These are phyloP conservation scores for Penicillium turbatum DNA, from an alignment of 495 filamentous ascomycete genomes.

Conservation along the genomic window DNA sequence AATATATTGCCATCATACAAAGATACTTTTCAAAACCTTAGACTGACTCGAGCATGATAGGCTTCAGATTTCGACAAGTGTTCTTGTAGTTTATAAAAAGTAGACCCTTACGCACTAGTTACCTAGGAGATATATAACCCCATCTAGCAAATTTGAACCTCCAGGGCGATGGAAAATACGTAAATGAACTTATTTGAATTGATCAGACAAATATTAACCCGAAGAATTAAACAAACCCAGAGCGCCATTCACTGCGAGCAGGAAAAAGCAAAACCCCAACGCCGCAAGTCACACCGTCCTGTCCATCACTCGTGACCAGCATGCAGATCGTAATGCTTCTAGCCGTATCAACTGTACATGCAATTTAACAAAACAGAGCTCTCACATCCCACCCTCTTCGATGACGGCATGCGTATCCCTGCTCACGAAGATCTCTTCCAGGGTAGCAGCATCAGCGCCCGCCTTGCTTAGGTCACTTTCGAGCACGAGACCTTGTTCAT, in stretches of 20 bases:
- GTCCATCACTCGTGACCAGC: constrained; percentile 23
- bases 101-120: no score
- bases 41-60: no score
- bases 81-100: no score
- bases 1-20: constrained; percentile 2
- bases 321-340: constrained; percentile 13
- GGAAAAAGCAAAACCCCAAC: constrained; percentile 25
- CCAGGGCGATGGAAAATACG: no score
- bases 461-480: constrained; percentile 43
- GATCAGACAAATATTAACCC: not conserved
- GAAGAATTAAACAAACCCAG: not conserved
- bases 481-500: constrained; percentile 85
- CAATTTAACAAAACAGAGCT: constrained; percentile 11
- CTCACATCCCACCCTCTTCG: constrained; percentile 37
- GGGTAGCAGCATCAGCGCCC: constrained; percentile 21
- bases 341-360: constrained; percentile 22
- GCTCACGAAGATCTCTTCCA: constrained; percentile 46
- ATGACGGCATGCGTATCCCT: constrained; percentile 39
- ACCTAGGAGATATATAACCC: no score
- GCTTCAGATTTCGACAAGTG: no score
- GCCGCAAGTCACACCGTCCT: constrained; percentile 21
- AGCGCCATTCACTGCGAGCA: constrained; percentile 22
- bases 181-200: constrained; percentile 5
- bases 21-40: no score
- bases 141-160: no score